Conservation (phyloP, 1,284 basidiomycete species). For the Sporisorium exsertum region DNA sequence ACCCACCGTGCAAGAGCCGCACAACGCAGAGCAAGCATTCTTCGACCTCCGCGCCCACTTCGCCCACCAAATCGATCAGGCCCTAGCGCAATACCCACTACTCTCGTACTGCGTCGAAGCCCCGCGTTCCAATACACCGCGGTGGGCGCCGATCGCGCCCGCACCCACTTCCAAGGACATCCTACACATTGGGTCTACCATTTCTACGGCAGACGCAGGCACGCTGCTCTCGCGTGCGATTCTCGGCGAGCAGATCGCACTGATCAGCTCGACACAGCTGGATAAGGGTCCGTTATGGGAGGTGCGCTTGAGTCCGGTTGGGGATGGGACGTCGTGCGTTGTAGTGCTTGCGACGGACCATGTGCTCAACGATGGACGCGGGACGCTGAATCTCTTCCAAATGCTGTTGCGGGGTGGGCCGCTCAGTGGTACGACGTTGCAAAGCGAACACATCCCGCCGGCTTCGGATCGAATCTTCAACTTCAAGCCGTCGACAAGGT, state of each 20-base stretch:
- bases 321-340: not conserved
- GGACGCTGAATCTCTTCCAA: slow-evolving; percentile 30
- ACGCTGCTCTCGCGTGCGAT: slow-evolving; percentile 4
- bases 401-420: slow-evolving; percentile 4
- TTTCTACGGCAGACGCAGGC: not conserved
- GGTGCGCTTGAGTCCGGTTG: slow-evolving; percentile 5
- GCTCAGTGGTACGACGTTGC: not conserved
- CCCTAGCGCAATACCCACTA: slow-evolving; percentile 15
- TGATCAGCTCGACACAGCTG: not conserved
- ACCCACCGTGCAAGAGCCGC: no score
- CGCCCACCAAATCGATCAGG: slow-evolving; percentile 8
- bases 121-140: slow-evolving; percentile 13
- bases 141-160: slow-evolving; percentile 6
- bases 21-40: not conserved
- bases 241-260: not conserved
- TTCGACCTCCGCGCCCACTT: slow-evolving; percentile 4
- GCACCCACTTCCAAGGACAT: slow-evolving; percentile 21
- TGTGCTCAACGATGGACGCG: slow-evolving; percentile 36
- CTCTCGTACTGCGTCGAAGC: slow-evolving; percentile 19
- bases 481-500: slow-evolving; percentile 22
- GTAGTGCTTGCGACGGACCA: slow-evolving; percentile 32
- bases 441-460: slow-evolving; percentile 8
- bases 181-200: slow-evolving; percentile 2
- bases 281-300: slow-evolving; percentile 26
- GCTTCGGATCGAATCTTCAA: slow-evolving; percentile 31